phyloP scores from a whole-genome alignment of 2,329 filamentous ascomycete genomes.

The Fusarium agapanthi region DNA sequence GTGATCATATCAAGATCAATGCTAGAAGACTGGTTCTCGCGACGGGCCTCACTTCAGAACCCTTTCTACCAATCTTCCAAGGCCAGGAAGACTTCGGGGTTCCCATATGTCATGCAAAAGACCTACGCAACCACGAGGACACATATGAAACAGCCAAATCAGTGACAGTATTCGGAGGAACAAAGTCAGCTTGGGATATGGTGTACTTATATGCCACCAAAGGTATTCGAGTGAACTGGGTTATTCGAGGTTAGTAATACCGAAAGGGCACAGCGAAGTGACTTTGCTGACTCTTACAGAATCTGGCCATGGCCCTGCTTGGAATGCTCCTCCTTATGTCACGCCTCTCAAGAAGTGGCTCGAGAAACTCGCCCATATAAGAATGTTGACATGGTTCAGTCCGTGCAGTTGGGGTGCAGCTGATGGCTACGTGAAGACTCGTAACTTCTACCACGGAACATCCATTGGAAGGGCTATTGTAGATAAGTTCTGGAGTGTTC shows the following conservation, averaged over 20 bases:
- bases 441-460: slow-evolving; percentile 61
- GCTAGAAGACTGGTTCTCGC: slow-evolving; percentile 62
- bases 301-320: slow-evolving; percentile 63
- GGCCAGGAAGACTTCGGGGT: slow-evolving; percentile 57
- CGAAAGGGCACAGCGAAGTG: background rate
- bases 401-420: slow-evolving; percentile 71
- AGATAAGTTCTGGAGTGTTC: slow-evolving; percentile 53
- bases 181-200: slow-evolving; percentile 72
- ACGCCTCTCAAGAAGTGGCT: slow-evolving; percentile 69
- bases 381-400: slow-evolving; percentile 71
- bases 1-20: slow-evolving; percentile 43
- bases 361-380: slow-evolving; percentile 63
- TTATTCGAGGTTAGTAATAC: slow-evolving; percentile 59
- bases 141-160: slow-evolving; percentile 53
- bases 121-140: slow-evolving; percentile 53
- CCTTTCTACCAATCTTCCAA: slow-evolving; percentile 55
- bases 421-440: slow-evolving; percentile 59
- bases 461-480: slow-evolving; percentile 59
- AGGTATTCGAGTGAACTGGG: slow-evolving; percentile 66
- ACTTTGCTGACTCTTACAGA: slow-evolving; percentile 29
- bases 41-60: slow-evolving; percentile 62
- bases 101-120: slow-evolving; percentile 60
- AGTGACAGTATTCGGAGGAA: slow-evolving; percentile 67
- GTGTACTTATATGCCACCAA: slow-evolving; percentile 67
- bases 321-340: slow-evolving; percentile 64